phyloP scores from a whole-genome alignment of 371 early-diverging fungal genomes.

The Apophysomyces variabilis region DNA sequence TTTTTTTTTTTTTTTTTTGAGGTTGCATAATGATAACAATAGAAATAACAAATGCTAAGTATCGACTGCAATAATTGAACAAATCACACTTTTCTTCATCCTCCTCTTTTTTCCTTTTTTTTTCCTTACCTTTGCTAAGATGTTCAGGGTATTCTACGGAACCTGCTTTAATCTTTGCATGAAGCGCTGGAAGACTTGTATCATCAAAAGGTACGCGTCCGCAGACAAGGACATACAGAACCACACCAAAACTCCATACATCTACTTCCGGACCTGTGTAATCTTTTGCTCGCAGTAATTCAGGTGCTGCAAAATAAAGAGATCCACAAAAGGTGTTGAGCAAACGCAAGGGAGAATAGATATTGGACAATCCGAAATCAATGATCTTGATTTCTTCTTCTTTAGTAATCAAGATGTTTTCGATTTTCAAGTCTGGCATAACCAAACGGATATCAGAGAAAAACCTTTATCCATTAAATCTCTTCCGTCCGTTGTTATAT shows the following conservation, averaged over 20 bases:
- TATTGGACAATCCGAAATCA: constrained; percentile 92
- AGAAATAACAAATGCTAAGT: too few species aligned
- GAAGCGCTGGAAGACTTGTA: constrained; percentile 62
- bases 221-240: constrained; percentile 84
- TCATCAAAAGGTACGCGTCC: constrained; percentile 91
- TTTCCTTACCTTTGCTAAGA: constrained; percentile 43
- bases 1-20: not conserved
- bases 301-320: constrained; percentile 85
- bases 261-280: constrained; percentile 92
- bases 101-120: not conserved
- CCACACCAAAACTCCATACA: constrained; percentile 91
- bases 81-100: not conserved
- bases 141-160: constrained; percentile 51
- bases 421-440: constrained; percentile 87
- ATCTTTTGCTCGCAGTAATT: constrained; percentile 79
- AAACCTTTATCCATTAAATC: not conserved
- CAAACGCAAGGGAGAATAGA: constrained; percentile 66
- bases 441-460: not conserved
- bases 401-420: constrained; percentile 82
- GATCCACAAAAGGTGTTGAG: constrained; percentile 86
- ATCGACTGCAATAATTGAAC: not conserved
- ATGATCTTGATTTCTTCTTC: constrained; percentile 67
- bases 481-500: not conserved
- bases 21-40: too few species aligned
- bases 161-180: constrained; percentile 68